A percentile compares a stretch with the other conserved stretches of the same genome.
Conservation (phyloP, 2,329 filamentous ascomycete genomes). For the Rasamsonia emersonii region DNA sequence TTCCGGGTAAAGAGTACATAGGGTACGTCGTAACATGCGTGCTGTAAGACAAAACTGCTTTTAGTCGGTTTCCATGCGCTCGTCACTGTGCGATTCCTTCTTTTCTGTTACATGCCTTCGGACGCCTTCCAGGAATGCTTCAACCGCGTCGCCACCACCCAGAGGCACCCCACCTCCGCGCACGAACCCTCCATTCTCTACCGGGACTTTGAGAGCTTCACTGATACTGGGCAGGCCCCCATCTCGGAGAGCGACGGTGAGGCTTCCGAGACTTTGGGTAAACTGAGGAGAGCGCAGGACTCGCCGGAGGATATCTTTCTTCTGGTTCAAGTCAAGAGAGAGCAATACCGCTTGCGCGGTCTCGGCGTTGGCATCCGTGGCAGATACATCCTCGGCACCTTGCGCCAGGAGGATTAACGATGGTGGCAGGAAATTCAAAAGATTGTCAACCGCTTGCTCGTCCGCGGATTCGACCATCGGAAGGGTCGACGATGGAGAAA, state of each 20-base stretch:
- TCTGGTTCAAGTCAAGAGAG: conserved; percentile 64
- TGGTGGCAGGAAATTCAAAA: conserved; percentile 71
- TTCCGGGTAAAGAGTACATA: no score
- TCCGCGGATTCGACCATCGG: conserved; percentile 64
- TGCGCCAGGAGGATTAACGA: conserved; percentile 68
- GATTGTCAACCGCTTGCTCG: conserved; percentile 56
- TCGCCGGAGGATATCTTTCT: conserved; percentile 69
- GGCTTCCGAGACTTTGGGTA: conserved; percentile 70
- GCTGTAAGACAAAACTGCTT: no score
- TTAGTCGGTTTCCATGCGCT: conserved; percentile 38
- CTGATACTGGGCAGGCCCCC: conserved; percentile 85
- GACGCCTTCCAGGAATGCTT: conserved; percentile 84
- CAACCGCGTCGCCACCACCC: conserved; percentile 78
- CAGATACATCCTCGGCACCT: conserved; percentile 52
- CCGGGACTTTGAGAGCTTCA: conserved; percentile 70
- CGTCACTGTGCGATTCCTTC: conserved; percentile 18
- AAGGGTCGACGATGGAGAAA: conserved; percentile 68
- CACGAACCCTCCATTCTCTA: conserved; percentile 78
- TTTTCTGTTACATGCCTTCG: conserved; percentile 64
- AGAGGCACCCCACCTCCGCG: conserved; percentile 70
- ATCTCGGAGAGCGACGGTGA: conserved; percentile 82
- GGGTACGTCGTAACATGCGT: no score
- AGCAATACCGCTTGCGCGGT: conserved; percentile 65
- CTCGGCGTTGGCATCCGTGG: conserved; percentile 59
- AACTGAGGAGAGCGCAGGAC: conserved; percentile 88